These are phyloP conservation scores for Gossypium mustelinum DNA, from an alignment of 345 rosid species.

Conservation along the genomic window DNA sequence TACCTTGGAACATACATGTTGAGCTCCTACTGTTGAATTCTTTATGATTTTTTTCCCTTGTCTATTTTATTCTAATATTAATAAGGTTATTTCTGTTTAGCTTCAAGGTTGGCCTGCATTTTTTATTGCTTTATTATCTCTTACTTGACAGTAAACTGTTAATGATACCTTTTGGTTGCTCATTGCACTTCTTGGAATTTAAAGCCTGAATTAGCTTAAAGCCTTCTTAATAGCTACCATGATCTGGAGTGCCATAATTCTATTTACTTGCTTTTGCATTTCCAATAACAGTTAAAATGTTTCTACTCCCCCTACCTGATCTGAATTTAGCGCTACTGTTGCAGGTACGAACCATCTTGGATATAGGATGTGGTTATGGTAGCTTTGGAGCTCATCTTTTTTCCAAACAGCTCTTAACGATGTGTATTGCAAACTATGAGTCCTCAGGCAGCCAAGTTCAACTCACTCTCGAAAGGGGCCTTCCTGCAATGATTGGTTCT, in stretches of 20 bases:
- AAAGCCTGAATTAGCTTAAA: neutral
- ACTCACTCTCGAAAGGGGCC: slow-evolving; percentile 95
- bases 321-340: slow-evolving; percentile 13
- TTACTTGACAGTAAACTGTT: neutral
- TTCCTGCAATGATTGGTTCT: slow-evolving; percentile 95
- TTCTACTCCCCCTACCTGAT: neutral
- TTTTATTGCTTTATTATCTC: neutral
- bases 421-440: slow-evolving; percentile 96
- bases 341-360: slow-evolving; percentile 93
- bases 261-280: neutral
- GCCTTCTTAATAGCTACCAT: neutral
- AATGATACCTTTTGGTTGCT: neutral
- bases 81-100: neutral
- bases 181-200: slow-evolving; percentile 7
- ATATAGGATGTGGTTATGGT: slow-evolving; percentile 98
- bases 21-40: neutral
- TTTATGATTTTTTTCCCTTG: neutral
- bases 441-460: slow-evolving; percentile 97
- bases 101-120: neutral
- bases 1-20: slow-evolving; percentile 1
- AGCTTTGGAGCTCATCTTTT: slow-evolving; percentile 98
- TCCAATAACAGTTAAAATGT: neutral
- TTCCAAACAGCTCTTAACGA: slow-evolving; percentile 70
- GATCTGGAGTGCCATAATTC: neutral
- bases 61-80: neutral